Evolutionary conservation across 2,329 filamentous ascomycete species (phyloP).

Genomic region (Trichoderma gracile): DNA sequence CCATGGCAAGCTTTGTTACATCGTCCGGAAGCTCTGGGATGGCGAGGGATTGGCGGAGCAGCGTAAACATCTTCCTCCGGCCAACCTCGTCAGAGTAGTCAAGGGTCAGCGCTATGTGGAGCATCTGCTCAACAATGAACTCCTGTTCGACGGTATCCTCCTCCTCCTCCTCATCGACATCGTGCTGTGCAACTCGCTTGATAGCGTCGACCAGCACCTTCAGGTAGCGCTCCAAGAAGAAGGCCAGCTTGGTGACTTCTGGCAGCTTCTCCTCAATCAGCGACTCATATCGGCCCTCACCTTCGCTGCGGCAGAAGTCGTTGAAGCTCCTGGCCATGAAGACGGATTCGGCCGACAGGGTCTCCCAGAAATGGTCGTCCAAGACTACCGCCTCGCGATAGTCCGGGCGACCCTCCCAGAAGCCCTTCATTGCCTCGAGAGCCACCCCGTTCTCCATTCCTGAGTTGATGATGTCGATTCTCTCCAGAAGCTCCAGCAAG

Average conservation of each 20-base stretch:
- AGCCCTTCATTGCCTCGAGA: slow-evolving; percentile 89
- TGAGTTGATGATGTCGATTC: slow-evolving; percentile 90
- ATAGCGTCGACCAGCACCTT: slow-evolving; percentile 66
- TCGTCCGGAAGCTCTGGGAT: slow-evolving; percentile 88
- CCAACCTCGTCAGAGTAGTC: slow-evolving; percentile 99
- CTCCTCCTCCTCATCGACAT: slow-evolving; percentile 65
- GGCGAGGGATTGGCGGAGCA: slow-evolving; percentile 82
- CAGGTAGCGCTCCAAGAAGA: slow-evolving; percentile 80
- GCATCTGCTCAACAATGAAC: slow-evolving; percentile 92
- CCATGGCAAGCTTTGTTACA: slow-evolving; percentile 82
- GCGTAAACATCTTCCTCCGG: slow-evolving; percentile 89
- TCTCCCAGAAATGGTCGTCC: slow-evolving; percentile 76
- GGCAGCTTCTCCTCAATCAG: slow-evolving; percentile 91
- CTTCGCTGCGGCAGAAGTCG: slow-evolving; percentile 79
- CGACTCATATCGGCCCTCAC: slow-evolving; percentile 71
- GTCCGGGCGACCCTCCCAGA: slow-evolving; percentile 90
- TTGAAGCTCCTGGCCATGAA: slow-evolving; percentile 94
- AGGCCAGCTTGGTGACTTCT: slow-evolving; percentile 88
- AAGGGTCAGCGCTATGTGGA: slow-evolving; percentile 86
- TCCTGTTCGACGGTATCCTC: slow-evolving; percentile 88
- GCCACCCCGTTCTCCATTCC: slow-evolving; percentile 88
- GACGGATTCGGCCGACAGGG: slow-evolving; percentile 77
- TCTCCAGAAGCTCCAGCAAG: slow-evolving; percentile 84
- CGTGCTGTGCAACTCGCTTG: slow-evolving; percentile 56
- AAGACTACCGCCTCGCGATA: slow-evolving; percentile 73